A percentile compares a stretch with the other conserved stretches of the same genome.
Conservation (phyloP, 192 early-diverging fungal genomes). For the Backusella mclennaniae region DNA sequence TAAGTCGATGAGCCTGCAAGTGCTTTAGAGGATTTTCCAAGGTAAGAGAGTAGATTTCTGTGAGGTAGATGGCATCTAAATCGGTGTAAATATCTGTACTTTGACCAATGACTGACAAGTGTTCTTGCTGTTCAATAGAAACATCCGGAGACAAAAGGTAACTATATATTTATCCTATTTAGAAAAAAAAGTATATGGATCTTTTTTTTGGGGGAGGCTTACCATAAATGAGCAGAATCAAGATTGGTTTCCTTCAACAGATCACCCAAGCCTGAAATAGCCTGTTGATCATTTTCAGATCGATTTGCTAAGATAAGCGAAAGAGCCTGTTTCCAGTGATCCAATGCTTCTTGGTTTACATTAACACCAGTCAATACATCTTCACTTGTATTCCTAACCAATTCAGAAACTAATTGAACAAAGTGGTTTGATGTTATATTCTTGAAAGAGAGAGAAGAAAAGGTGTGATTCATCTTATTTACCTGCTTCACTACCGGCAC, state of each 20-base stretch:
- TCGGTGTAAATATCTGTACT: conserved; percentile 40
- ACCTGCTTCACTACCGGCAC: conserved; percentile 51
- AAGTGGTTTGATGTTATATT: not conserved
- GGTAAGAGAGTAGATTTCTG: conserved; percentile 84
- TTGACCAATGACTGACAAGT: not conserved
- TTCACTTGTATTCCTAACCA: conserved; percentile 18
- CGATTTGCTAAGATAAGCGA: conserved; percentile 84
- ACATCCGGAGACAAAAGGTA: conserved; percentile 56
- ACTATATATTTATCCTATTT: conserved; percentile 30
- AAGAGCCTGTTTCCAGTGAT: conserved; percentile 74
- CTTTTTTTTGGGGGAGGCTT: conserved; percentile 11
- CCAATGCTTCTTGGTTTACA: conserved; percentile 34
- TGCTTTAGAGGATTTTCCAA: conserved; percentile 64
- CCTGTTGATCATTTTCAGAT: conserved; percentile 65
- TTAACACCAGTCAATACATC: conserved; percentile 2
- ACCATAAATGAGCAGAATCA: conserved; percentile 81
- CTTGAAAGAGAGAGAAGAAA: not conserved
- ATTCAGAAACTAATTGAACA: conserved; percentile 14
- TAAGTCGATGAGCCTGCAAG: conserved; percentile 87
- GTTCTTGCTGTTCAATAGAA: conserved; percentile 24
- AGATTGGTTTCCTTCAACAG: conserved; percentile 53
- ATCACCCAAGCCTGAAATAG: conserved; percentile 81
- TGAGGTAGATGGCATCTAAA: conserved; percentile 62
- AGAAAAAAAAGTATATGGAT: not conserved
- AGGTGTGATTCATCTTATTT: not conserved